Conservation (phyloP, 1,284 basidiomycete species). For the Ustilago nuda region DNA sequence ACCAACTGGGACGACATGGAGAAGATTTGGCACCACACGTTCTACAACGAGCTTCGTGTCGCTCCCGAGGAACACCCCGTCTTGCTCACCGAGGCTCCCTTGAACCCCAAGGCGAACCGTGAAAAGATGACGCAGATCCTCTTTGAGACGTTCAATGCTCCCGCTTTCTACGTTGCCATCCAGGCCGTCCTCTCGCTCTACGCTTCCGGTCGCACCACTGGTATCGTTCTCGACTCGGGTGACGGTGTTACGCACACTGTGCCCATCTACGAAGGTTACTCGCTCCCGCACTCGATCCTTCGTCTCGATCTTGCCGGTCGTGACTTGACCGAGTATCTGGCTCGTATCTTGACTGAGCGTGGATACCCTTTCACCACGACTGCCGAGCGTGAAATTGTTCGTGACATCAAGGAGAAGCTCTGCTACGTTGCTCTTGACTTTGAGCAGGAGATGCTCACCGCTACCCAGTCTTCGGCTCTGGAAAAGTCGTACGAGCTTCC, state of each 20-base stretch:
- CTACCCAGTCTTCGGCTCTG: constrained; percentile 87
- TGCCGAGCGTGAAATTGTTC: constrained; percentile 93
- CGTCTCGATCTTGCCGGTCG: constrained; percentile 95
- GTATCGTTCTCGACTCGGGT: constrained; percentile 93
- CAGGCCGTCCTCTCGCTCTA: constrained; percentile 93
- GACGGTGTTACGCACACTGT: constrained; percentile 94
- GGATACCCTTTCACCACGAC: constrained; percentile 93
- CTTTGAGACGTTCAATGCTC: constrained; percentile 96
- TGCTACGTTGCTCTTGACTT: constrained; percentile 98
- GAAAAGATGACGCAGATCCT: constrained; percentile 98
- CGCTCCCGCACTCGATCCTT: constrained; percentile 91
- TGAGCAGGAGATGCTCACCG: constrained; percentile 93
- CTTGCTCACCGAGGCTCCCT: constrained; percentile 91
- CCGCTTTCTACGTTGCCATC: constrained; percentile 92
- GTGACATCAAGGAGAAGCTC: constrained; percentile 98
- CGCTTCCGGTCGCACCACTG: constrained; percentile 89
- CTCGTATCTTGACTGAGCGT: constrained; percentile 93
- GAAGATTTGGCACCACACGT: constrained; percentile 69
- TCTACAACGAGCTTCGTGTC: constrained; percentile 73
- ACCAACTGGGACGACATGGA: constrained; percentile 82
- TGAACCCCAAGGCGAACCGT: constrained; percentile 93
- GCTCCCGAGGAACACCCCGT: constrained; percentile 88
- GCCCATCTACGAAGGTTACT: constrained; percentile 95
- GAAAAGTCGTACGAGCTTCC: constrained; percentile 97
- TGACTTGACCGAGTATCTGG: constrained; percentile 89